phyloP scores from a whole-genome alignment of 768 basidiomycete genomes.

The Gautieria morchelliformis region DNA sequence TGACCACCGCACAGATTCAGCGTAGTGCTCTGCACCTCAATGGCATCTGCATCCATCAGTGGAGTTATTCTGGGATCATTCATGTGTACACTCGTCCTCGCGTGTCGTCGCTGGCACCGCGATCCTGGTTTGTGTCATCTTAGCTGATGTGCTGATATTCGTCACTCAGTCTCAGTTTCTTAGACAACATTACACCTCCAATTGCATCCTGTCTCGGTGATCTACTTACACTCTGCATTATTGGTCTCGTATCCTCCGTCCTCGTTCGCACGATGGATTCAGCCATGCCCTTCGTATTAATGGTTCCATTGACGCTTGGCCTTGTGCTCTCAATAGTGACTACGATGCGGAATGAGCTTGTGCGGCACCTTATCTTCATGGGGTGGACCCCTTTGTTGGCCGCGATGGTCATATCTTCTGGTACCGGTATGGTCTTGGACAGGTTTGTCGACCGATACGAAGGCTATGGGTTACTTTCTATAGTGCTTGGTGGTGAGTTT shows the following conservation, averaged over 20 bases:
- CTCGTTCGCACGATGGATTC: slow-evolving; percentile 61
- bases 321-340: slow-evolving; percentile 40
- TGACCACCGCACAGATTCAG: slow-evolving; percentile 41
- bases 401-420: slow-evolving; percentile 84
- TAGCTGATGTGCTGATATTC: neutral
- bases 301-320: slow-evolving; percentile 40
- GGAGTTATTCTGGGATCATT: slow-evolving; percentile 80
- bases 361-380: slow-evolving; percentile 61
- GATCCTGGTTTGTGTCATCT: slow-evolving; percentile 61
- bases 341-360: slow-evolving; percentile 57
- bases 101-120: slow-evolving; percentile 63
- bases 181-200: slow-evolving; percentile 94
- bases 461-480: slow-evolving; percentile 79
- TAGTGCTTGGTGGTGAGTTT: slow-evolving; percentile 73
- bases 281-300: slow-evolving; percentile 47
- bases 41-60: slow-evolving; percentile 73
- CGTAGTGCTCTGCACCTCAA: slow-evolving; percentile 67
- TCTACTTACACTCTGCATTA: slow-evolving; percentile 76
- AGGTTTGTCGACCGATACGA: slow-evolving; percentile 79
- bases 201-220: slow-evolving; percentile 91
- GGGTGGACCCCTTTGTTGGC: slow-evolving; percentile 89
- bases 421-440: slow-evolving; percentile 87
- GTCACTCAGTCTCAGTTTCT: neutral
- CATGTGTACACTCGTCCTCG: slow-evolving; percentile 77
- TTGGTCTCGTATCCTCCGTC: slow-evolving; percentile 65